phyloP scores from a whole-genome alignment of 2,329 filamentous ascomycete genomes.

The Camillea tinctor region DNA sequence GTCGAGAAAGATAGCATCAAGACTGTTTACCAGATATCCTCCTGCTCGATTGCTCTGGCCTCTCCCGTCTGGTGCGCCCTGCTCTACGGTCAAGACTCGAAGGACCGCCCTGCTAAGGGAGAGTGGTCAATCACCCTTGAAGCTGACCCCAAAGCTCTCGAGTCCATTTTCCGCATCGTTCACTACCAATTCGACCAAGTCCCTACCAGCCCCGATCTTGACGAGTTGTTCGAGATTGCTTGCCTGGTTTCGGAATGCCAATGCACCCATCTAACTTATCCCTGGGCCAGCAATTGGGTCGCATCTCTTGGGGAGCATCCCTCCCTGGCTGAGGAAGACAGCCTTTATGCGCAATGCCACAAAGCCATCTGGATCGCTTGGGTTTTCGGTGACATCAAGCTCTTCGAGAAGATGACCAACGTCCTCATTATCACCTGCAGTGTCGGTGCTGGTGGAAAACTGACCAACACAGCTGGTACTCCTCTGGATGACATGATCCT shows the following conservation, averaged over 20 bases:
- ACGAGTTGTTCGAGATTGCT: slow-evolving; percentile 23
- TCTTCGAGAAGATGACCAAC: slow-evolving; percentile 25
- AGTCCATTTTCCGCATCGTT: slow-evolving; percentile 21
- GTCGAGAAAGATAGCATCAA: neutral
- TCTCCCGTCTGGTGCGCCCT: slow-evolving; percentile 22
- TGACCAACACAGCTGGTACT: slow-evolving; percentile 19
- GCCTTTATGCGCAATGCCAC: slow-evolving; percentile 16
- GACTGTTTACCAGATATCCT: slow-evolving; percentile 16
- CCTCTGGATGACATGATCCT: slow-evolving; percentile 22
- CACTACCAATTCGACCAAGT: slow-evolving; percentile 25
- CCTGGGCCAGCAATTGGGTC: slow-evolving; percentile 25
- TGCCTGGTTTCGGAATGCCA: slow-evolving; percentile 17
- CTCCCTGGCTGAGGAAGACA: neutral
- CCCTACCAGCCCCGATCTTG: slow-evolving; percentile 11
- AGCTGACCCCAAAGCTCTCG: slow-evolving; percentile 18
- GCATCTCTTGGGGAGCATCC: neutral
- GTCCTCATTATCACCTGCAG: slow-evolving; percentile 20
- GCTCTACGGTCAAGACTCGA: slow-evolving; percentile 9
- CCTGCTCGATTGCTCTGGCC: slow-evolving; percentile 15
- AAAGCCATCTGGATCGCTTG: slow-evolving; percentile 24
- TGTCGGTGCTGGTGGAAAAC: slow-evolving; percentile 16
- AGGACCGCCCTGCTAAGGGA: neutral
- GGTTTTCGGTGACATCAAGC: slow-evolving; percentile 21
- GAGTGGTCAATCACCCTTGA: slow-evolving; percentile 13
- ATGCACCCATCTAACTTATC: slow-evolving; percentile 24